These are phyloP conservation scores for Phytophthora citrophthora DNA, from an alignment of 352 stramenopile genomes.

Conservation along the genomic window DNA sequence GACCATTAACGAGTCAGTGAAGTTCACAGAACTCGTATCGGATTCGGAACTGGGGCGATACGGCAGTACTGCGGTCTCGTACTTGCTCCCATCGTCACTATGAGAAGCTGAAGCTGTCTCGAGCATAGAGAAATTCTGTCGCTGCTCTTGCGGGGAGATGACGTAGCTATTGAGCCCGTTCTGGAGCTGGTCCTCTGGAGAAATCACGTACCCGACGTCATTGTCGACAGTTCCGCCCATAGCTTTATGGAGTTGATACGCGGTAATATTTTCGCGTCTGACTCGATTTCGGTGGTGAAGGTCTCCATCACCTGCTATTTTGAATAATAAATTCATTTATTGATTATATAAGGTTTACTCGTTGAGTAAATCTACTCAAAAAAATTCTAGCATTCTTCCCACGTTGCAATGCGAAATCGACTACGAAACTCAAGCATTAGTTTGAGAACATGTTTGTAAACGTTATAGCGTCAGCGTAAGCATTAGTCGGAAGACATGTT, in stretches of 20 bases:
- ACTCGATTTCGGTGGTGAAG: slow-evolving; percentile 26
- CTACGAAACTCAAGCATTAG: too few relatives aligned
- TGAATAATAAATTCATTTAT: too few relatives aligned
- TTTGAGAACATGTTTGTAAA: too few relatives aligned
- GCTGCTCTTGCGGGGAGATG: slow-evolving; percentile 30
- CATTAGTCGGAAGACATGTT: too few relatives aligned
- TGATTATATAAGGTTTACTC: too few relatives aligned
- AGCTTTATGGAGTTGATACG: not conserved
- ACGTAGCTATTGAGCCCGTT: slow-evolving; percentile 21
- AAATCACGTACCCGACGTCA: slow-evolving; percentile 31
- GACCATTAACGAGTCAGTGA: slow-evolving; percentile 37
- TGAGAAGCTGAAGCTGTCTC: slow-evolving; percentile 37
- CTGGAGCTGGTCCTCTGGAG: slow-evolving; percentile 21
- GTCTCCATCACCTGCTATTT: too few relatives aligned
- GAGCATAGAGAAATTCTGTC: slow-evolving; percentile 46
- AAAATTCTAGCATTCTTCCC: too few relatives aligned
- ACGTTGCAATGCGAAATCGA: too few relatives aligned
- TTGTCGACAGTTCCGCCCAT: slow-evolving; percentile 16
- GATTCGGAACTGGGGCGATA: slow-evolving; percentile 36
- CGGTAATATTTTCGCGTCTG: slow-evolving; percentile 14
- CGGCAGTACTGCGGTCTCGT: slow-evolving; percentile 34
- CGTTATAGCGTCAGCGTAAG: too few relatives aligned
- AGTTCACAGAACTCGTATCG: slow-evolving; percentile 36
- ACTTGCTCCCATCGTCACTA: slow-evolving; percentile 27
- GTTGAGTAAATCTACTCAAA: too few relatives aligned